Evolutionary conservation across 202 grass and related monocot species (phyloP).

Genomic region (Panicum hallii): DNA sequence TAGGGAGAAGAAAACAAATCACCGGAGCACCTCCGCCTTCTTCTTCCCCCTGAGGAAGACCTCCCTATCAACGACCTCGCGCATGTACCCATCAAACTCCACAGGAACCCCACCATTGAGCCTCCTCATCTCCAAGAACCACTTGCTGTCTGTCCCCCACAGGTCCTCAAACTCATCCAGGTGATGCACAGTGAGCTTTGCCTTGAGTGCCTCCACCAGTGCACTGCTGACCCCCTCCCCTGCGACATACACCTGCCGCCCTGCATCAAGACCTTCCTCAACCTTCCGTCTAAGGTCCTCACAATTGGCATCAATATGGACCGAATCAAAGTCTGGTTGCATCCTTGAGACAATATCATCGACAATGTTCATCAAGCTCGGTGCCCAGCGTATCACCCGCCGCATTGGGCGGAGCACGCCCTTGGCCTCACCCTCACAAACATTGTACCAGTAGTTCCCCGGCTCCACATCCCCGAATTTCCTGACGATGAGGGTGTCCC

Average conservation of each 20-base stretch:
- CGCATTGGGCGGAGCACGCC: constrained; percentile 29
- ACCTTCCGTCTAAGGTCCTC: constrained; percentile 46
- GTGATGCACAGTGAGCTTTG: constrained; percentile 44
- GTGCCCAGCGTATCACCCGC: constrained; percentile 41
- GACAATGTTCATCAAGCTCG: constrained; percentile 59
- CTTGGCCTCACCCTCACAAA: constrained; percentile 65
- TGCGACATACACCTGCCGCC: constrained; percentile 61
- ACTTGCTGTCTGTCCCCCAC: constrained; percentile 69
- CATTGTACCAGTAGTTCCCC: constrained; percentile 74
- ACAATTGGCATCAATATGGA: constrained; percentile 39
- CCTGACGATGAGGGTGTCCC: constrained; percentile 63
- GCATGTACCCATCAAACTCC: constrained; percentile 91
- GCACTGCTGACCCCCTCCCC: constrained; percentile 42
- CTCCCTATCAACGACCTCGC: constrained; percentile 63
- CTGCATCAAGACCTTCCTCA: constrained; percentile 42
- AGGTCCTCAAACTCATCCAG: constrained; percentile 69
- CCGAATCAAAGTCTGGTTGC: constrained; percentile 60
- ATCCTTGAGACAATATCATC: constrained; percentile 60
- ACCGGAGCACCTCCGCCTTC: constrained; percentile 49
- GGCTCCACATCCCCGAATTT: constrained; percentile 72
- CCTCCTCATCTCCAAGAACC: constrained; percentile 72
- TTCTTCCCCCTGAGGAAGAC: constrained; percentile 76
- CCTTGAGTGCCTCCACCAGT: constrained; percentile 56
- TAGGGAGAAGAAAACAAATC: constrained; percentile 43
- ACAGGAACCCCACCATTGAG: constrained; percentile 75